Base-by-base conservation (phyloP, 192 early-diverging fungal species). In the Podila clonocystis region DNA sequence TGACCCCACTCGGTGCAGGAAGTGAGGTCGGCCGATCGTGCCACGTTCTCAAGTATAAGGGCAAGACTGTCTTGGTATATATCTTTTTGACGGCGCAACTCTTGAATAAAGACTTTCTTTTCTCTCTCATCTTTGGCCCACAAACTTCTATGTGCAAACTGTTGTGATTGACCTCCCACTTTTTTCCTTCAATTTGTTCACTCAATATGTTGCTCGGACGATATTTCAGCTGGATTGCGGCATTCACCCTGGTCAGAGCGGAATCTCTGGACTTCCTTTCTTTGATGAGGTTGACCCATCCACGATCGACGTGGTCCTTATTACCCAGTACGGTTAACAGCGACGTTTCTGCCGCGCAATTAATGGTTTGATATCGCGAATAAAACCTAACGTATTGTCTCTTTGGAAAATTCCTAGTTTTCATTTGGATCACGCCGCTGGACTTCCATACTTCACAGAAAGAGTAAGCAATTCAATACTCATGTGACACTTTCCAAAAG, bases 11-110 rank as follows among this genome's bases (percentile, higher is more conserved):
- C 20, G 98, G 98, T 30, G 98, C 95, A n/a, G 98, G 98, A 22
- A 93, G 96, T 74, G 97, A 99, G 82, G 98, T 99, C 30, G 98
- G 98, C 26, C 88, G 98, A 67, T 96, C 94, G 33, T 99, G 96
- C 67, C 85, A 98, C 34, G 82, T 99, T 63, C 73, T 99, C 58
- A 91, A 97, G 79, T 98, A 94, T 90, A 98, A 99, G 86, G 92
- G 91, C 72, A 99, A 99, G 85, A 97, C 93, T 31, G 87, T 99
- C 50, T 92, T 98, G 95, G 92, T 93, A 87, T 58, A 79, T 72
- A 55, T 29, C 55, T 48, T 19, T 36, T 28, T 38, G 26, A 68
- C 58, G 57, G 62, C 38, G n/a, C 36, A 31, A 29, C 50, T n/a
- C 26, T 58, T 33, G 65, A 67, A 67, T 67, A 67, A 67, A 66